Conservation (phyloP, 2,329 filamentous ascomycete genomes). For the Penicillium capsulatum region DNA sequence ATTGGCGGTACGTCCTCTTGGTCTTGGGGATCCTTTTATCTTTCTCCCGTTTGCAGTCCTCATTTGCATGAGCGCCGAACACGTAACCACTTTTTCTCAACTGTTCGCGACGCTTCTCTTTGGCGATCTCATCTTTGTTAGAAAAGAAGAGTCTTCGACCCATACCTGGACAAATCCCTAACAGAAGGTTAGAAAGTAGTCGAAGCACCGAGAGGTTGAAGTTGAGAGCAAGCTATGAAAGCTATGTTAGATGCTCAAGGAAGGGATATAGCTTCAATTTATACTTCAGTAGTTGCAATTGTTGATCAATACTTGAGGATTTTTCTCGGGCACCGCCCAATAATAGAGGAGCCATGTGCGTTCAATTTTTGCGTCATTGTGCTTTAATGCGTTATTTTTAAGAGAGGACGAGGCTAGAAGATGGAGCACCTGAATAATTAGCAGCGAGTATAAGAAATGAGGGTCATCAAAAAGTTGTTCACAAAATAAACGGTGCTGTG, state of each 20-base stretch:
- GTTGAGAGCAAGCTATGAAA: background rate
- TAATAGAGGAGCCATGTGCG: background rate
- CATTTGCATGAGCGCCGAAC: conserved; percentile 10
- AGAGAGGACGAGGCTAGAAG: conserved; percentile 1
- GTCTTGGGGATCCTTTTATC: conserved; percentile 17
- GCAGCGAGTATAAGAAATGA: conserved; percentile 7
- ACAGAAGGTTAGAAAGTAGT: conserved; percentile 1
- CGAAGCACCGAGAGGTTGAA: background rate
- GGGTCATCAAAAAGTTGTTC: conserved; percentile 8
- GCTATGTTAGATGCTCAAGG: background rate
- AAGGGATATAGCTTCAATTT: conserved; percentile 7
- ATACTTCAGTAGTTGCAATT: conserved; percentile 3
- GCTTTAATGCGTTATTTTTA: conserved; percentile 2
- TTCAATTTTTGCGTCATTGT: conserved; percentile 5
- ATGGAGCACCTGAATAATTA: conserved; percentile 5
- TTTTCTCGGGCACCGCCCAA: background rate
- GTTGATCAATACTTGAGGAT: background rate
- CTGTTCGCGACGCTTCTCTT: conserved; percentile 6
- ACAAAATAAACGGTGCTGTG: conserved; percentile 6
- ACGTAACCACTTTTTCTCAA: conserved; percentile 12
- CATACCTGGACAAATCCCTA: conserved; percentile 3
- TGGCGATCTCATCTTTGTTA: conserved; percentile 10
- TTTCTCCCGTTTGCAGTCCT: conserved; percentile 9
- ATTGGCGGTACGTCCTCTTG: conserved; percentile 12
- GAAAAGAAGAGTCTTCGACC: conserved; percentile 13